Base-by-base conservation (phyloP, 257 asterid genomes). In the Solanum sparsipilum region DNA sequence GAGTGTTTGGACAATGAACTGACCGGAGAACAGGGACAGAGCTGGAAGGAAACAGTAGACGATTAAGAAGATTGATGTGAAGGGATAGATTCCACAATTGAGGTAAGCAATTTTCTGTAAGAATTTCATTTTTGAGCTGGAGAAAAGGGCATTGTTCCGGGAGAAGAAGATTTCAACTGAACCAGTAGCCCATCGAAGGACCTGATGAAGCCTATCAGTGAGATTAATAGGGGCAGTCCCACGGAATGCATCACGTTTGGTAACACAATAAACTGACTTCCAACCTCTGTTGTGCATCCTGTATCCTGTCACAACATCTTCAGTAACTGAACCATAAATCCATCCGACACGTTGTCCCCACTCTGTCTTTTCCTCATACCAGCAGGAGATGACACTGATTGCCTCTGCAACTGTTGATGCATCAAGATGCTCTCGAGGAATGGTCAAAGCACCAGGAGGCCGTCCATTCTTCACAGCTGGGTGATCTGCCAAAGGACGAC, bases 121-220 rank as follows among this genome's bases (percentile, higher is more conserved):
- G 20, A 93, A 90, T 87, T 94, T 94, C 95, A 94, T 92, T 86
- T 76, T 91, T 29, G 97, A 87, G 89, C 93, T 92, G 2, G 96
- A 95, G 15, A 94, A 67, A 27, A 94, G 90, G 1, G 97, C 97
- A 29, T 94, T 94, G 92, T 94, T 94, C 18, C 97, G 90, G 0
- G 97, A 94, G 88, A 94, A 94, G 91, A 94, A 94, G 35, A 94
- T 94, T 87, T 94, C 97, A 23, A 94, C 97, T 0, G 97, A 94
- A n/a, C 97, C 97, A 10, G 97, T 94, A 16, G 97, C 97, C 97
- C 97, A 94, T 1, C 97, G 96, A 41, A 94, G 95, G 88, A 94
- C 97, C 89, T 94, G 96, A 74, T 94, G 97, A 86, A 94, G 97
- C 89, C 97, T 74, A 73, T 94, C 97, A 1, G 97, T 94, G 56